Percentiles rank a stretch among this genome's conserved stretches.
Conservation (phyloP, 2,329 filamentous ascomycete species). For the Arthrinium phaeospermum region DNA sequence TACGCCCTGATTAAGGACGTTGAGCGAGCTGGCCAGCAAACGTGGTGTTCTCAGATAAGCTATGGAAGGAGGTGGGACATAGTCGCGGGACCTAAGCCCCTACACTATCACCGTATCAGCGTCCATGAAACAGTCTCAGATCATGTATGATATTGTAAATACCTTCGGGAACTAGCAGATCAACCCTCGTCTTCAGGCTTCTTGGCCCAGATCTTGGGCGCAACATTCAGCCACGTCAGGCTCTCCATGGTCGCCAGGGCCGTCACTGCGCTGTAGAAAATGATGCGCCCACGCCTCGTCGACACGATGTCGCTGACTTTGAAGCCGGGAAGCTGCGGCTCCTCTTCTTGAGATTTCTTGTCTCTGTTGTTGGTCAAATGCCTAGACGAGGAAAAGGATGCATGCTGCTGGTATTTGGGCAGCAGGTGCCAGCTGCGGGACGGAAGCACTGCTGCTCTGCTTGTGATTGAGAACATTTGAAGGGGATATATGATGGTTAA, state of each 20-base stretch:
- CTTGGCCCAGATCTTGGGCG: constrained; percentile 12
- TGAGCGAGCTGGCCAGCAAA: too few species aligned
- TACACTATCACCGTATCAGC: neutral
- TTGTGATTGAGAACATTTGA: neutral
- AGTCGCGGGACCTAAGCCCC: neutral
- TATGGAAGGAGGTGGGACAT: neutral
- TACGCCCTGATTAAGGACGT: too few species aligned
- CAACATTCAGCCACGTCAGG: constrained; percentile 19
- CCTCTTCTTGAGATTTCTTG: neutral
- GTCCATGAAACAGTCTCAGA: neutral
- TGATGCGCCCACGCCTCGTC: constrained; percentile 18
- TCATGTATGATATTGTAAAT: too few species aligned
- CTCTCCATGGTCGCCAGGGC: constrained; percentile 28
- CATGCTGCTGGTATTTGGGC: neutral
- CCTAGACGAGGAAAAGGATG: neutral
- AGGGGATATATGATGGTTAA: neutral
- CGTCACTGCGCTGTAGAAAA: constrained; percentile 25
- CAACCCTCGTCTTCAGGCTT: neutral
- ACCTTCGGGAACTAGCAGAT: neutral
- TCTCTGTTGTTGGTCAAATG: neutral
- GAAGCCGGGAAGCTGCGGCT: neutral
- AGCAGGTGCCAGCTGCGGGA: neutral
- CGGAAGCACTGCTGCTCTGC: neutral
- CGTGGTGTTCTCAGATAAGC: too few species aligned
- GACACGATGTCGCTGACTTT: constrained; percentile 21